These are phyloP conservation scores for Anastatica hierochuntica DNA, from an alignment of 345 rosid genomes.

Conservation along the genomic window DNA sequence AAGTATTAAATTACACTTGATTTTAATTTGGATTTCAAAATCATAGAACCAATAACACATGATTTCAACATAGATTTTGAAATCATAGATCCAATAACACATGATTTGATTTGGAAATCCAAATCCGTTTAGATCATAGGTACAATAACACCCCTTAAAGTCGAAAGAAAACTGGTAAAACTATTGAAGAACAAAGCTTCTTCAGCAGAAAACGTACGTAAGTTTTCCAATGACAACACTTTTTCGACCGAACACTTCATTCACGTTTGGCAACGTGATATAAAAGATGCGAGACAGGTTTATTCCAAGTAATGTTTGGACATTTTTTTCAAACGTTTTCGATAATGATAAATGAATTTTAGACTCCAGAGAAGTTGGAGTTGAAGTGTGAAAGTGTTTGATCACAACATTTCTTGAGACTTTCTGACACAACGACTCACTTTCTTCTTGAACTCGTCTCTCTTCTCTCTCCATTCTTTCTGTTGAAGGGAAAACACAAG, in stretches of 20 bases:
- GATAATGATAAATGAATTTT: background rate
- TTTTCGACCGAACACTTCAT: constrained; percentile 14
- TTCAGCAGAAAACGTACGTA: too few species aligned
- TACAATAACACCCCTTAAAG: too few species aligned
- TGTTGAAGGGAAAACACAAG: constrained; percentile 12
- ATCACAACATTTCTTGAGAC: constrained; percentile 58
- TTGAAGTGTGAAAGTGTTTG: background rate
- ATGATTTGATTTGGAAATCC: too few species aligned
- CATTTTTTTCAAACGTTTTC: constrained; percentile 1
- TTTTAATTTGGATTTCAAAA: too few species aligned
- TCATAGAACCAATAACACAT: too few species aligned
- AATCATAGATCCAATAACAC: too few species aligned
- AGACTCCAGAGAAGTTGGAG: constrained; percentile 3
- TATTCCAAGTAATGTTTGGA: background rate
- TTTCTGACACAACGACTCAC: constrained; percentile 56
- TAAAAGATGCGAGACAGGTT: background rate
- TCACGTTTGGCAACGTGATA: background rate
- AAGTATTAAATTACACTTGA: too few species aligned
- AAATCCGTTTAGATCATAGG: too few species aligned
- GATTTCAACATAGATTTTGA: too few species aligned
- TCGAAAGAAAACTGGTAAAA: too few species aligned
- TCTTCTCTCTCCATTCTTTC: constrained; percentile 70
- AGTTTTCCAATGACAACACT: constrained; percentile 11
- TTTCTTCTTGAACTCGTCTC: constrained; percentile 67
- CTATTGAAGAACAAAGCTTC: background rate